A percentile compares a stretch with the other conserved stretches of the same genome.
phyloP scores from a whole-genome alignment of 73 alveolate genomes.

The Blepharisma japonicum region DNA sequence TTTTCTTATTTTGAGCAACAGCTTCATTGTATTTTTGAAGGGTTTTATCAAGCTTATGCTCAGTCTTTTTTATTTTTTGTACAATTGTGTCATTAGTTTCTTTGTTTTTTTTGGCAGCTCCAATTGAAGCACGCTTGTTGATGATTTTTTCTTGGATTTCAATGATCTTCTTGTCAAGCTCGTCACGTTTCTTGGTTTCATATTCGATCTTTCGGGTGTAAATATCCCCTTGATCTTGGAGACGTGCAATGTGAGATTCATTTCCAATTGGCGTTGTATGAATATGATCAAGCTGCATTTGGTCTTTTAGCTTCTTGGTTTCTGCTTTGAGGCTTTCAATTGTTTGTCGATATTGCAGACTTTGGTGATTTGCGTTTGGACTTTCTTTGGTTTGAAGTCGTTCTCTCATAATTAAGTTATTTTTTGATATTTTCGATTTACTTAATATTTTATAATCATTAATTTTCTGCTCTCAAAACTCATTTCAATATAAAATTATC shows the following conservation, averaged over 20 bases:
- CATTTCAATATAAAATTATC: too few relatives aligned
- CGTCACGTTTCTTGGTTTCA: slow-evolving; percentile 56
- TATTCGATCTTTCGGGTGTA: slow-evolving; percentile 48
- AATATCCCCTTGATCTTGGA: slow-evolving; percentile 31
- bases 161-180: slow-evolving; percentile 69
- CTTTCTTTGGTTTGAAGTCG: slow-evolving; percentile 20
- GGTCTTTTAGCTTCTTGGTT: slow-evolving; percentile 24
- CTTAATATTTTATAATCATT: too few relatives aligned
- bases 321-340: slow-evolving; percentile 20
- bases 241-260: slow-evolving; percentile 28
- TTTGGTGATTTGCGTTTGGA: neutral
- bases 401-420: neutral
- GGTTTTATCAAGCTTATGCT: slow-evolving; percentile 92
- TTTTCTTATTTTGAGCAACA: slow-evolving; percentile 85
- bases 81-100: slow-evolving; percentile 71
- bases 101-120: slow-evolving; percentile 91
- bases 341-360: slow-evolving; percentile 10
- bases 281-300: neutral
- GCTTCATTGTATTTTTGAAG: slow-evolving; percentile 95
- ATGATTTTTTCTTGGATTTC: slow-evolving; percentile 70
- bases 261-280: slow-evolving; percentile 21
- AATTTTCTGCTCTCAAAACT: too few relatives aligned
- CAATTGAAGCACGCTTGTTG: slow-evolving; percentile 68
- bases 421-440: too few relatives aligned
- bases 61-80: slow-evolving; percentile 75